Evolutionary conservation across 2,329 filamentous ascomycete genomes (phyloP).

Genomic region (Colletotrichum echinochloae): DNA sequence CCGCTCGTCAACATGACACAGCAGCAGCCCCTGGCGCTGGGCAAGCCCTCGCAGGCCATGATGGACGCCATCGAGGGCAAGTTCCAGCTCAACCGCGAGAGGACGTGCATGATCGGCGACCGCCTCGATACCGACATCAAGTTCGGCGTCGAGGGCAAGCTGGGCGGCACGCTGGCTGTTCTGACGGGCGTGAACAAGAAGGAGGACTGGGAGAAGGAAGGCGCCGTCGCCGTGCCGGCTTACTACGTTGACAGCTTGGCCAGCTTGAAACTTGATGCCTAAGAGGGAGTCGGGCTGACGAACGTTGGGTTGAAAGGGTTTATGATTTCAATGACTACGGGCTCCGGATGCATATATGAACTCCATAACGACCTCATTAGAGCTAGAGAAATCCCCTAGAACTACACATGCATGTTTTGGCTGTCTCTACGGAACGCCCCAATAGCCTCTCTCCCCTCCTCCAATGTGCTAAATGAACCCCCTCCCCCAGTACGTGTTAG

Average conservation of each 20-base stretch:
- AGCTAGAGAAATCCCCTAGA: slow-evolving; percentile 23
- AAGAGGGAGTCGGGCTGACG: slow-evolving; percentile 19
- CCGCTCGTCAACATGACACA: slow-evolving; percentile 80
- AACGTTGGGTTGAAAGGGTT: not conserved
- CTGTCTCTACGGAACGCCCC: slow-evolving; percentile 4
- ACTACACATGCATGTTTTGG: slow-evolving; percentile 21
- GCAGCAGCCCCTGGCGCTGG: slow-evolving; percentile 80
- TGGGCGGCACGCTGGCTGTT: slow-evolving; percentile 92
- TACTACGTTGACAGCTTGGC: slow-evolving; percentile 89
- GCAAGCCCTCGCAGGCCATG: slow-evolving; percentile 98
- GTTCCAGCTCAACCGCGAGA: slow-evolving; percentile 85
- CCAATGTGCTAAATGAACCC: no score
- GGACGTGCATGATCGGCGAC: slow-evolving; percentile 96
- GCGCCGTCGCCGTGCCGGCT: slow-evolving; percentile 76
- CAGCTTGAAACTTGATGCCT: slow-evolving; percentile 66
- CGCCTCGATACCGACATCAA: slow-evolving; percentile 94
- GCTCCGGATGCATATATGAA: slow-evolving; percentile 17
- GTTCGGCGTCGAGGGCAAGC: slow-evolving; percentile 90
- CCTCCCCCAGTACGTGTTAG: not conserved
- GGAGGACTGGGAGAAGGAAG: slow-evolving; percentile 81
- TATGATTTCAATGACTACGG: slow-evolving; percentile 20
- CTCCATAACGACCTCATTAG: slow-evolving; percentile 17
- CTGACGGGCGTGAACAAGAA: slow-evolving; percentile 90
- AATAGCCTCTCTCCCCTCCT: not conserved
- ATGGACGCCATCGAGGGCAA: slow-evolving; percentile 99